Percentiles rank a stretch among this genome's conserved stretches.
Conservation (phyloP, 1,139 yeast genomes). For the Scheffersomyces insectosa region DNA sequence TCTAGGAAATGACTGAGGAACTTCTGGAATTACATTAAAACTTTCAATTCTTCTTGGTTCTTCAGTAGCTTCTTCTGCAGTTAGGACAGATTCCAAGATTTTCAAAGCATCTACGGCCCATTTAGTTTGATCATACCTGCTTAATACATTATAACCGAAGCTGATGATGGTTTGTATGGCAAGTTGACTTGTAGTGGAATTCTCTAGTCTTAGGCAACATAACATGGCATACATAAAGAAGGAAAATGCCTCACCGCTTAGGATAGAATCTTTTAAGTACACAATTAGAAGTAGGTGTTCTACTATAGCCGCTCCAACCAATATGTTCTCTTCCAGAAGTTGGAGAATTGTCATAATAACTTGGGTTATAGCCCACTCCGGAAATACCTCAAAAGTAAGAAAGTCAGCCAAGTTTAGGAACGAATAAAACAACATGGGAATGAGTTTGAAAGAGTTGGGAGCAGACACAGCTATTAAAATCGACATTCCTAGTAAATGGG, state of each 20-base stretch:
- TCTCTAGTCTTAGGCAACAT: conserved; percentile 43
- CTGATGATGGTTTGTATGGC: conserved; percentile 27
- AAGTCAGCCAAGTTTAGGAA: conserved; percentile 40
- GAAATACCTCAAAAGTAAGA: conserved; percentile 36
- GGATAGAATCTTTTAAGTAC: conserved; percentile 29
- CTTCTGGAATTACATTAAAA: too few relatives aligned
- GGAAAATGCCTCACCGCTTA: conserved; percentile 16
- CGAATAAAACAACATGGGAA: conserved; percentile 50
- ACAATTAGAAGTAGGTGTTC: conserved; percentile 35
- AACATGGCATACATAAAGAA: conserved; percentile 37
- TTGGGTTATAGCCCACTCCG: conserved; percentile 27
- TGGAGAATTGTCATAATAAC: conserved; percentile 35
- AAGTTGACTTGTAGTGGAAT: conserved; percentile 39
- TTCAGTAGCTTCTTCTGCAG: too few relatives aligned
- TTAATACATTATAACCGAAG: conserved; percentile 14
- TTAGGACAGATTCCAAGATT: too few relatives aligned
- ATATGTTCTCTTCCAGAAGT: conserved; percentile 35
- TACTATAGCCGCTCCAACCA: conserved; percentile 37
- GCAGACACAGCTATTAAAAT: conserved; percentile 26
- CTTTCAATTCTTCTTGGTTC: too few relatives aligned
- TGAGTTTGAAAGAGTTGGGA: conserved; percentile 33
- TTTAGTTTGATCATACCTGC: background rate
- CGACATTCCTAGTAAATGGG: conserved; percentile 41
- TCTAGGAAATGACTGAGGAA: background rate
- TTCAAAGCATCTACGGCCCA: too few relatives aligned